Base-by-base conservation (phyloP, 345 rosid genomes). In the Limnanthes douglasii region DNA sequence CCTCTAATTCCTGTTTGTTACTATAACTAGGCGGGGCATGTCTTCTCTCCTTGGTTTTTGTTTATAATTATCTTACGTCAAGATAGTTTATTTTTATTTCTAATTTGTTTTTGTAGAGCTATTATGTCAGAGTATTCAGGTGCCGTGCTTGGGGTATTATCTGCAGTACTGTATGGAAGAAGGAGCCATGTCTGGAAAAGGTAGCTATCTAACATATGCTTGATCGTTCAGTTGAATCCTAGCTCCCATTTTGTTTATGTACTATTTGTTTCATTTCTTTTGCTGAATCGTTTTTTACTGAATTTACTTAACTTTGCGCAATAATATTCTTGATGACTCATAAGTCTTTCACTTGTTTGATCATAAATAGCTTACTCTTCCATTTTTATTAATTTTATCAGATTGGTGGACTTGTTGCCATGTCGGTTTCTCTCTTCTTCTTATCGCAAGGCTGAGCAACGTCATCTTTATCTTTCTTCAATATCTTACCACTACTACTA, bases 371-470 rank as follows among this genome's bases (percentile, higher is more conserved):
- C n/a, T n/a, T 23, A n/a, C n/a, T n/a, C n/a, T n/a, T n/a, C n/a
- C n/a, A n/a, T n/a, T n/a, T n/a, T n/a, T n/a, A n/a, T n/a, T n/a
- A n/a, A n/a, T n/a, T n/a, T 53, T 41, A 11, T 31, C 62, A 79
- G 92, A 63, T 66, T 8, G 85, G 92, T 21, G 92, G 81, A 56
- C 75, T 79, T 45, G 41, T 62, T 39, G 75, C 85, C 5, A 71
- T 74, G 78, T 20, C 72, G 61, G 71, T 53, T 18, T 66, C 85
- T 37, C 72, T 71, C 64, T 74, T 74, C 72, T 55, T 79, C 46
- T 59, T 79, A 58, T 74, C 92, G 17, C 71, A 75, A 57, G 92
- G 92, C 54, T 79, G 85, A 81, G 77, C 92, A 10, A 59, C 58
- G 63, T 69, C 66, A 18, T 58, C 67, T 14, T 46, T 60, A 53